A percentile compares a stretch with the other conserved stretches of the same genome.
Evolutionary conservation across 176 grass and related monocot genomes (phyloP).

Genomic region (Puya raimondii): DNA sequence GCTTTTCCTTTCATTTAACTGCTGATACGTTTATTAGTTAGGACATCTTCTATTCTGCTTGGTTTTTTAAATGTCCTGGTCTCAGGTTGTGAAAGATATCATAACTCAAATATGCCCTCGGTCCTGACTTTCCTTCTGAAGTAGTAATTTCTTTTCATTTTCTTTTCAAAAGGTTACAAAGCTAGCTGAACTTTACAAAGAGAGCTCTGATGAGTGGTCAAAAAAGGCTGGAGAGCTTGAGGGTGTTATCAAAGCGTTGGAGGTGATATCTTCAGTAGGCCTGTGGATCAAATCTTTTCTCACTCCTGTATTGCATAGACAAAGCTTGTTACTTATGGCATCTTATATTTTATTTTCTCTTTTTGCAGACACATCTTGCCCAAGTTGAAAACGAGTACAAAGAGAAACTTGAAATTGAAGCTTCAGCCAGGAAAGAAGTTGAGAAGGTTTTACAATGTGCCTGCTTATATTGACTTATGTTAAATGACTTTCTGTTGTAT

Average conservation of each 20-base stretch:
- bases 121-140: not conserved
- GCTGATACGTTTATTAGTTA: not conserved
- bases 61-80: not conserved
- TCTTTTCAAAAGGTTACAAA: slow-evolving; percentile 60
- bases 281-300: not conserved
- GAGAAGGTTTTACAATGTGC: slow-evolving; percentile 51
- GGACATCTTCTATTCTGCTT: not conserved
- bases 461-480: not conserved
- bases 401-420: slow-evolving; percentile 78
- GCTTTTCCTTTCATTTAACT: not conserved
- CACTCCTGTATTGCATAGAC: not conserved
- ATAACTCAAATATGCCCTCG: not conserved
- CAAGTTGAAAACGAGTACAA: slow-evolving; percentile 97
- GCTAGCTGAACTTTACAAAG: slow-evolving; percentile 83
- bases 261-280: slow-evolving; percentile 42
- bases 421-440: slow-evolving; percentile 42
- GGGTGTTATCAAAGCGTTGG: slow-evolving; percentile 97
- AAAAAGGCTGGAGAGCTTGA: slow-evolving; percentile 88
- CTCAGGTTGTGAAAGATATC: not conserved
- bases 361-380: slow-evolving; percentile 60
- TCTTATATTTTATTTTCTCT: slow-evolving; percentile 19
- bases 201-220: slow-evolving; percentile 85
- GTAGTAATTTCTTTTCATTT: not conserved
- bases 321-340: not conserved
- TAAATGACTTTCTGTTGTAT: not conserved